Evolutionary conservation across 2,329 filamentous ascomycete genomes (phyloP).

Genomic region (Neonectria punicea): DNA sequence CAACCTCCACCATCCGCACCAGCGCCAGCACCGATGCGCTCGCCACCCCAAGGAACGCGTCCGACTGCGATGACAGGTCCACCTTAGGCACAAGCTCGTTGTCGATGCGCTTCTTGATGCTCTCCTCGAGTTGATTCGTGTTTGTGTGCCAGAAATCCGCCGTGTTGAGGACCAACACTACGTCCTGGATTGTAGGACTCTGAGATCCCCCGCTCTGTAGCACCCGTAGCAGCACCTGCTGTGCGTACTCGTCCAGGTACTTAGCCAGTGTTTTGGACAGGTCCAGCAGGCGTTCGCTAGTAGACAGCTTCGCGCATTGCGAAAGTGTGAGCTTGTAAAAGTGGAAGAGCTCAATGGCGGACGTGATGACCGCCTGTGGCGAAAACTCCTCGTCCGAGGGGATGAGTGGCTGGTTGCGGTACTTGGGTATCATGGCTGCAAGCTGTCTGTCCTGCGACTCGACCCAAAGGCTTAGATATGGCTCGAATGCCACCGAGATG

Average conservation of each 20-base stretch:
- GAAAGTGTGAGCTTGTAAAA: conserved; percentile 94
- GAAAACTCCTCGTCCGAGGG: conserved; percentile 92
- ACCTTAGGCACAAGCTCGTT: conserved; percentile 78
- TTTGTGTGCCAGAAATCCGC: conserved; percentile 98
- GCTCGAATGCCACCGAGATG: conserved; percentile 96
- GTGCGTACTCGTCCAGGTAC: conserved; percentile 94
- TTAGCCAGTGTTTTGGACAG: conserved; percentile 87
- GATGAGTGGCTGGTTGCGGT: conserved; percentile 83
- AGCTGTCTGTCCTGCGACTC: conserved; percentile 94
- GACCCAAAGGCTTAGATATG: conserved; percentile 96
- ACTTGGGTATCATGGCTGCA: conserved; percentile 84
- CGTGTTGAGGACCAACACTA: conserved; percentile 90
- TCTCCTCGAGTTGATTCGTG: conserved; percentile 92
- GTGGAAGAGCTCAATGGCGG: conserved; percentile 96
- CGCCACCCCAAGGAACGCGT: conserved; percentile 94
- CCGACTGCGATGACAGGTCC: conserved; percentile 91
- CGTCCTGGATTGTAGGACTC: conserved; percentile 73
- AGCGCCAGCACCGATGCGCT: conserved; percentile 86
- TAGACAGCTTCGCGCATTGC: conserved; percentile 96
- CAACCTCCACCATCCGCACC: conserved; percentile 83
- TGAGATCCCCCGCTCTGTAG: conserved; percentile 66
- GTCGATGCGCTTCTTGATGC: conserved; percentile 91
- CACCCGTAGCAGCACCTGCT: conserved; percentile 86
- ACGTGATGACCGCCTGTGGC: conserved; percentile 86
- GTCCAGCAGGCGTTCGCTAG: conserved; percentile 86